Base-by-base conservation (phyloP, 208 protist genomes). In the Trypanosoma scelopori region DNA sequence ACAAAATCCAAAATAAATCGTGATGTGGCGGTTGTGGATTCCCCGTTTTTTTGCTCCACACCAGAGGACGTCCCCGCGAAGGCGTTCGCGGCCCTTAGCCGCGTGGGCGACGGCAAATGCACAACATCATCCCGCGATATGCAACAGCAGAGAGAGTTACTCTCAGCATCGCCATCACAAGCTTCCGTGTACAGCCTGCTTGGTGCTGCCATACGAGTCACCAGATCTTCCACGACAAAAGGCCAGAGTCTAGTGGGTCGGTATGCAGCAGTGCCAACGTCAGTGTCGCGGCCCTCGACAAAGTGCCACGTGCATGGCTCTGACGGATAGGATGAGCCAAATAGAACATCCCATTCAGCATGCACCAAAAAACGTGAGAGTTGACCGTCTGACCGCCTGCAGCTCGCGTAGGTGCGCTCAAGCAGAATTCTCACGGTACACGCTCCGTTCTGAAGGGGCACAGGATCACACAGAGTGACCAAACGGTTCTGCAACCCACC, bases 261-360 rank as follows among this genome's bases (percentile, higher is more conserved):
- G 30, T n/a, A 35, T 22, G 11, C 52, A 45, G 13, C 25, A 6
- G 1, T 35, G n/a, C 37, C 28, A 32, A 37, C 48, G 51, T 52
- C n/a, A 63, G 16, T 51, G 35, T 42, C 64, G 62, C 23, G 66
- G 51, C 41, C 61, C 47, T 78, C 66, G 22, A 59, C 66, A 50
- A 81, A 48, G 27, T 68, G 69, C 83, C 83, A 89, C 51, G 62
- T 35, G 39, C 79, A 86, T 32, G 76, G 71, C 49, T 77, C 69
- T 45, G 46, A 58, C 12, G 79, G 83, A 60, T 89, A 89, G 20
- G 60, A 55, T 1, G 65, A 55, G 2, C 64, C 49, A 57, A 85
- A 89, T 25, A 68, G 25, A 22, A 79, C 78, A 41, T 84, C 69
- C 57, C 66, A 76, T 12, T 60, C 63, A 7, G 57, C 72, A 41